Evolutionary conservation across 345 rosid species (phyloP), one percentile per base, ranked within the genome.

Genomic region (Microthlaspi erraticum): DNA sequence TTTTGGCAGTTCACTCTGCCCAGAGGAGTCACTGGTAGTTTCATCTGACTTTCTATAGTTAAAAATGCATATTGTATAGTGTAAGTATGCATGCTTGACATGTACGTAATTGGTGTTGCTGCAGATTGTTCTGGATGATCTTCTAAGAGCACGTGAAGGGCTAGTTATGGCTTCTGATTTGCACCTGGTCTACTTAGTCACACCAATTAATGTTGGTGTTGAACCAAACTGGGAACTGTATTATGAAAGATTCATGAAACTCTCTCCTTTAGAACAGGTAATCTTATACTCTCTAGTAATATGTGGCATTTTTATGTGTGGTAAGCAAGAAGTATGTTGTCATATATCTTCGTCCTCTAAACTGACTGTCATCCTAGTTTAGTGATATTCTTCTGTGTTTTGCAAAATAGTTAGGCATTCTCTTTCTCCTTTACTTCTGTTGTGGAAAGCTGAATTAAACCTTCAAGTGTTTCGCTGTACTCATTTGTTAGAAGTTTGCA

Each of bases 1-100:
- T 78, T 93, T 93, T 83, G 98, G 98, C 68, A 93, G 98, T 81
- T 93, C 98, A 70, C 91, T 93, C 71, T 85, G 92, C 81, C 98
- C 98, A 61, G 98, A 91, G 75, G 98, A 93, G 80, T 93, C 98
- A 62, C 96, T 93, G 72, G 98, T 93, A 88, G 68, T 44, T 36
- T 39, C 73, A 38, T 23, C 37, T 42, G 39, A 52, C 60, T 55
- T 78, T 80, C 31, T 76, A 23, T 69, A 48, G 26, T 19, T 39
- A 7, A 57, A 54, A 57, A 56, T 17, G 34, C 19, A 55, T 38
- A 55, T 41, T 55, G 10, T 34, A 13, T 60, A 54, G 38, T 60
- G 50, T 67, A 11, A 44, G 72, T 26, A 37, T 55, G 51, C 59
- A 34, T 60, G 60, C 70, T 75, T 61, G 66, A 34, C 60, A 43